phyloP scores from a whole-genome alignment of 305 asterid genomes.

The Fraxinus floribunda region DNA sequence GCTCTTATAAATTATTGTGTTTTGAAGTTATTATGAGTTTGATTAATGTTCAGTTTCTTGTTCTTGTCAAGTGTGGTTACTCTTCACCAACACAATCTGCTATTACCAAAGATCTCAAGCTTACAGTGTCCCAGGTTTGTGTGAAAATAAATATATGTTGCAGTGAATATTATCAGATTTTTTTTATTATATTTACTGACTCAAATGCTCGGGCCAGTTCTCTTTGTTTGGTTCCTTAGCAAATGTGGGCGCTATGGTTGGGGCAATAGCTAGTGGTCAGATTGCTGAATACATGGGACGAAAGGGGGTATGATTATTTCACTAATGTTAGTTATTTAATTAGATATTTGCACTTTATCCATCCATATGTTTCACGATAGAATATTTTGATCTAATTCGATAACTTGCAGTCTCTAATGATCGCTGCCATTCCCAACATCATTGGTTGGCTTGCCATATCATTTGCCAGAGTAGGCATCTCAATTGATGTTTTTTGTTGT shows the following conservation, averaged over 20 bases:
- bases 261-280: slow-evolving; percentile 95
- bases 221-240: slow-evolving; percentile 86
- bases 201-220: slow-evolving; percentile 48
- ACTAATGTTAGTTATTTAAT: not conserved
- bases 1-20: not conserved
- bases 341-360: not conserved
- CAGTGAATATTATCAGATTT: not conserved
- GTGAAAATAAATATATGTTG: slow-evolving; percentile 9
- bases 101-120: slow-evolving; percentile 60
- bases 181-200: slow-evolving; percentile 19
- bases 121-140: slow-evolving; percentile 81
- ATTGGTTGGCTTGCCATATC: slow-evolving; percentile 92
- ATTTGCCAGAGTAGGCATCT: slow-evolving; percentile 62
- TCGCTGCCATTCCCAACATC: slow-evolving; percentile 89
- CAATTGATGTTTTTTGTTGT: not conserved
- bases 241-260: slow-evolving; percentile 96
- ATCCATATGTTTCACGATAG: not conserved
- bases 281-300: slow-evolving; percentile 92
- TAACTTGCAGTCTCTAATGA: slow-evolving; percentile 68
- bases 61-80: slow-evolving; percentile 66
- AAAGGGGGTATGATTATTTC: slow-evolving; percentile 65
- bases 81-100: slow-evolving; percentile 86
- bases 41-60: slow-evolving; percentile 21
- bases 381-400: slow-evolving; percentile 8
- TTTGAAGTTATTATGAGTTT: not conserved